Evolutionary conservation across 1,284 basidiomycete species (phyloP).

Genomic region (Cerioporus squamosus): DNA sequence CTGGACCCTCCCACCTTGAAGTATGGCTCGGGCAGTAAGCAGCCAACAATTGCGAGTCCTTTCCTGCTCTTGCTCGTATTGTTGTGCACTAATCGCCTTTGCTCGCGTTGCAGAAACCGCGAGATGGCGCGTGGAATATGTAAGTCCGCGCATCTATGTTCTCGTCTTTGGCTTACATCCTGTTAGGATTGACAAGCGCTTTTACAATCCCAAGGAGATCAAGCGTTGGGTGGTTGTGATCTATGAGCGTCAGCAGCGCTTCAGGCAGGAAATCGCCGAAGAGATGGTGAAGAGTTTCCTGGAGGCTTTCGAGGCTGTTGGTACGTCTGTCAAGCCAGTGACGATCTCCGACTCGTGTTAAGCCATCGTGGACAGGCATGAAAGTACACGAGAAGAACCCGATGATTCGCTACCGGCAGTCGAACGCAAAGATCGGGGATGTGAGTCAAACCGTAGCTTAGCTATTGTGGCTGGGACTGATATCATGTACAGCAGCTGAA

Average conservation of each 20-base stretch:
- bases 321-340: slow-evolving; percentile 41
- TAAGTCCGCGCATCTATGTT: slow-evolving; percentile 28
- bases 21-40: slow-evolving; percentile 57
- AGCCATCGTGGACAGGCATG: slow-evolving; percentile 48
- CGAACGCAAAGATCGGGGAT: slow-evolving; percentile 54
- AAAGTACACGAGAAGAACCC: slow-evolving; percentile 45
- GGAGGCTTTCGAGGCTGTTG: slow-evolving; percentile 53
- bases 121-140: slow-evolving; percentile 78
- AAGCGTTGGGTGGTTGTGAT: slow-evolving; percentile 63
- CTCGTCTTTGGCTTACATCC: slow-evolving; percentile 10
- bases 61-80: not conserved
- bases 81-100: not conserved
- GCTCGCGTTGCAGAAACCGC: slow-evolving; percentile 47
- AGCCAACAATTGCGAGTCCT: slow-evolving; percentile 55
- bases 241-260: slow-evolving; percentile 63
- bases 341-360: not conserved
- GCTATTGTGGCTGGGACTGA: not conserved
- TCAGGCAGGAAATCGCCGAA: slow-evolving; percentile 45
- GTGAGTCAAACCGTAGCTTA: slow-evolving; percentile 33
- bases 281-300: slow-evolving; percentile 57
- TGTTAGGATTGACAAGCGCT: slow-evolving; percentile 65
- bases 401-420: slow-evolving; percentile 53
- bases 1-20: slow-evolving; percentile 62
- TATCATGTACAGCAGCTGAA: slow-evolving; percentile 47
- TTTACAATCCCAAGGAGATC: slow-evolving; percentile 56